Evolutionary conservation across 441 rosid species (phyloP).

Genomic region (Populus trichocarpa): DNA sequence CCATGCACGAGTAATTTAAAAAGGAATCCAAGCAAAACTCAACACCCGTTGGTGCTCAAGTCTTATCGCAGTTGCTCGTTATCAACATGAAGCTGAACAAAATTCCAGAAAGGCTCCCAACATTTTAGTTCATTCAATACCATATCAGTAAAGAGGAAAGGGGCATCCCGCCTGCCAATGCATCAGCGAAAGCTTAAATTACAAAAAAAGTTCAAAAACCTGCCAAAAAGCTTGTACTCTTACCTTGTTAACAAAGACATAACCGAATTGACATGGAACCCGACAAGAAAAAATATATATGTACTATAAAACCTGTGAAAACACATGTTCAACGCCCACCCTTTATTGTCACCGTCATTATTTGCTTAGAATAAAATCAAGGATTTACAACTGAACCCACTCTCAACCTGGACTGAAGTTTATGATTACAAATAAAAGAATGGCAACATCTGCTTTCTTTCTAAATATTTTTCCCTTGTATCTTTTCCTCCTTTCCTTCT

Average conservation of each 20-base stretch:
- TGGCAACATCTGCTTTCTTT: slow-evolving; percentile 31
- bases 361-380: slow-evolving; percentile 27
- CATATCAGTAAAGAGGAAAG: neutral
- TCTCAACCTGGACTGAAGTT: slow-evolving; percentile 12
- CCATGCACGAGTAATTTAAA: too few relatives aligned
- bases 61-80: too few relatives aligned
- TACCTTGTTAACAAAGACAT: slow-evolving; percentile 1
- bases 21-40: too few relatives aligned
- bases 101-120: too few relatives aligned
- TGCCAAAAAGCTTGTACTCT: neutral
- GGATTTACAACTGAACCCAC: slow-evolving; percentile 33
- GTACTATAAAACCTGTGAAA: neutral
- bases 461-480: slow-evolving; percentile 22
- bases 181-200: neutral
- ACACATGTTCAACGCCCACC: neutral
- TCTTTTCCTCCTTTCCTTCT: slow-evolving; percentile 19
- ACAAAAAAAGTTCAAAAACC: neutral
- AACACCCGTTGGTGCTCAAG: too few relatives aligned
- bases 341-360: slow-evolving; percentile 4
- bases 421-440: slow-evolving; percentile 40
- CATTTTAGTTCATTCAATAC: too few relatives aligned
- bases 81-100: too few relatives aligned
- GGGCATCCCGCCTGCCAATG: neutral
- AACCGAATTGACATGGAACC: slow-evolving; percentile 5
- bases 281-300: neutral